phyloP scores from a whole-genome alignment of 106 monocot genomes.

The Posidonia australis region DNA sequence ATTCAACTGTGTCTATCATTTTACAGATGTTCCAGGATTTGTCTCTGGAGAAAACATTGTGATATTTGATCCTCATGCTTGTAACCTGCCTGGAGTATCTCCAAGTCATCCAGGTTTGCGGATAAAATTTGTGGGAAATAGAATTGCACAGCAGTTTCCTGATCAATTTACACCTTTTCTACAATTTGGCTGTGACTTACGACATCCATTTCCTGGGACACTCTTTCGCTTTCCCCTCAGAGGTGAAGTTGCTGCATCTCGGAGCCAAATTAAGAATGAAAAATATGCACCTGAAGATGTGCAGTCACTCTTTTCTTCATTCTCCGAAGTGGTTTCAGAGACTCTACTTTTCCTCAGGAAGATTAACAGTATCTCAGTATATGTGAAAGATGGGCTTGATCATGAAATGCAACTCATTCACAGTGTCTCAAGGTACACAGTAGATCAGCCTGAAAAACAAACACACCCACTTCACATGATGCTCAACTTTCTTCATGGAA shows the following conservation, averaged over 20 bases:
- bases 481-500: constrained; percentile 73
- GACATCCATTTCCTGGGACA: constrained; percentile 79
- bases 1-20: constrained; percentile 99
- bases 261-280: constrained; percentile 96
- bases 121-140: constrained; percentile 83
- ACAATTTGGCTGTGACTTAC: constrained; percentile 93
- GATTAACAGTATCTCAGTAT: constrained; percentile 57
- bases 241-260: constrained; percentile 60
- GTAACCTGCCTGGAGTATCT: constrained; percentile 86
- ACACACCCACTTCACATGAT: constrained; percentile 47
- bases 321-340: constrained; percentile 69
- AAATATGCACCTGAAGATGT: constrained; percentile 92
- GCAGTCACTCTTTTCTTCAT: constrained; percentile 64
- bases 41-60: constrained; percentile 98
- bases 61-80: constrained; percentile 97
- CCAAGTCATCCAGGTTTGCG: constrained; percentile 89
- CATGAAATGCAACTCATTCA: constrained; percentile 71
- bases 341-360: constrained; percentile 77
- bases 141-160: constrained; percentile 90
- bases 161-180: constrained; percentile 95
- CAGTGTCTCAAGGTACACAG: constrained; percentile 49
- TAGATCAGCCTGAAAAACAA: constrained; percentile 33
- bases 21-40: constrained; percentile 96
- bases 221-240: constrained; percentile 96
- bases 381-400: constrained; percentile 54